Evolutionary conservation across 805 yeast species (phyloP), one percentile per base, ranked within the genome.

Genomic region (Helenozyma rhizophorensis): DNA sequence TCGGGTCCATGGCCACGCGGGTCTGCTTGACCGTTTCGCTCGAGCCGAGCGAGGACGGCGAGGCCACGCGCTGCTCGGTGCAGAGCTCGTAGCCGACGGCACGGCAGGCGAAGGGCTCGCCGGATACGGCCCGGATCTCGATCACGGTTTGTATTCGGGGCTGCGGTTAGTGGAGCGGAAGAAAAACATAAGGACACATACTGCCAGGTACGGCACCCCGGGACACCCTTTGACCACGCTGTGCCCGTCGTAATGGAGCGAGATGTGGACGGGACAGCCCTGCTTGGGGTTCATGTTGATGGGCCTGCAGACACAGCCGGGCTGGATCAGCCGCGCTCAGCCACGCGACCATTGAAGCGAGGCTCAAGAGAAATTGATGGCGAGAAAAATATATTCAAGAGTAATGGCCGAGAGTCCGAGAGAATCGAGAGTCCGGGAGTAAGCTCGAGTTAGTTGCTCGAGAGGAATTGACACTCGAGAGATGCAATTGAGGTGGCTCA

Each of bases 161-260:
- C 62, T 58, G 21, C 3, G 9, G 46, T 48, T 42, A 45, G 51
- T 39, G 40, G 12, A 10, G 22, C 10, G 9, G 6, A 12, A 11
- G 19, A 13, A 17, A 10, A 22, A 14, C 7, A 14, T 25, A 16
- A 12, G 17, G 13, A 18, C 17, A 54, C 61, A 23, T 51, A 54
- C 62, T 18, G 65, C 49, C 27, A 71, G 77, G 32, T 76, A 68
- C 1, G 80, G 76, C 1, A 80, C 76, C 1, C 87, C 87, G 0
- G 86, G 85, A 54, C 83, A 76, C 3, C 87, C 87, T 30, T 69
- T 58, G 2, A 80, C 75, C 0, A 75, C 58, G n/a, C 76, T 64
- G 18, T 65, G 60, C 28, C 71, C 72, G 23, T 77, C 67, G 3
- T 81, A 74, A 33, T 71, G 72, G 29, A 79, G 46, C 40, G 57